Base-by-base conservation (phyloP, 129 eudicot genomes). In the Sambucus nigra region DNA sequence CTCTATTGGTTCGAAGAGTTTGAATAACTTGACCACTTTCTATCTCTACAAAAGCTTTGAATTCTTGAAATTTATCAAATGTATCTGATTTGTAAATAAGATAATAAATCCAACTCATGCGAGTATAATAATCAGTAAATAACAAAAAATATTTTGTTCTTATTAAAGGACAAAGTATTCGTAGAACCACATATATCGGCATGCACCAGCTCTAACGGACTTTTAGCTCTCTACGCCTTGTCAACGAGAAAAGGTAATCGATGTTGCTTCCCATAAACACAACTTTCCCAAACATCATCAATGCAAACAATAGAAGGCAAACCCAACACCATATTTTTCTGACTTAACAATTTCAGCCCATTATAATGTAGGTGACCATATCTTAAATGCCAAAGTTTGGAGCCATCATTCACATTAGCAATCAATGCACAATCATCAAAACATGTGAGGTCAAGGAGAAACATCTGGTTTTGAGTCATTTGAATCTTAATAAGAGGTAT, bases 261-360 rank as follows among this genome's bases (percentile, higher is more conserved):
- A 14, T 47, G 51, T 19, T 47, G 12, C 51, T 47, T 47, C 25
- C 51, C 51, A 5, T 47, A 47, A 18, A 47, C 12, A 18, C 53
- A 48, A 0, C n/a, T 25, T 21, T 48, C 53, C 20, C 29, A 22
- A 10, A 48, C n/a, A 8, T 22, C n/a, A 22, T 22, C 29, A 2
- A 22, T 2, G 7, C 4, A 7, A 1, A 7, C 0, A 22, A 48
- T 48, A 5, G 12, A 21, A 0, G 29, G 53, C 29, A 22, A 45
- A 2, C 50, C 0, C 0, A 1, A 16, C 5, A 45, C 50, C 25
- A 45, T 45, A 0, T 17, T 45, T 45, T 45, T 45, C 35, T 45
- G 50, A 45, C 21, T n/a, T 18, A 45, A 45, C 22, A 45, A 45
- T 45, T 45, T 45, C 8, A 17, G 9, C 24, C 50, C 50, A 40